Evolutionary conservation across 1,284 basidiomycete species (phyloP).

Genomic region (Malassezia psittaci): DNA sequence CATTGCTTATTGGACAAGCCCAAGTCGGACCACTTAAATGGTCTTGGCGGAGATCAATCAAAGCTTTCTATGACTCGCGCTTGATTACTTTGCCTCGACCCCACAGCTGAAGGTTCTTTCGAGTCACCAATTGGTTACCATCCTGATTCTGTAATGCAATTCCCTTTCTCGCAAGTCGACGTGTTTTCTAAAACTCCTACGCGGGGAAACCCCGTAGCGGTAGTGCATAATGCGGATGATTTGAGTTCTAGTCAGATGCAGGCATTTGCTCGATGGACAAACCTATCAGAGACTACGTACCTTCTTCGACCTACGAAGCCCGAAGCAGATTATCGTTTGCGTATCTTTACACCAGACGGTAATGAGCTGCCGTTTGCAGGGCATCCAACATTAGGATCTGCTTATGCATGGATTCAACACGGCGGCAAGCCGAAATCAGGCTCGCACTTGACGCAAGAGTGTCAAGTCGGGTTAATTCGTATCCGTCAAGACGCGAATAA

Average conservation of each 20-base stretch:
- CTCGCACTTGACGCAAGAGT: constrained; percentile 25
- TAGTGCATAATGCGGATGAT: constrained; percentile 17
- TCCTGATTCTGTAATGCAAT: neutral
- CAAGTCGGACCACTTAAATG: no score
- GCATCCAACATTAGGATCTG: constrained; percentile 36
- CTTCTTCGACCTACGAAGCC: constrained; percentile 19
- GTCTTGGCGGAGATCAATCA: no score
- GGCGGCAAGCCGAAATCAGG: constrained; percentile 4
- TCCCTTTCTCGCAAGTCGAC: constrained; percentile 27
- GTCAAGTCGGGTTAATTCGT: constrained; percentile 25
- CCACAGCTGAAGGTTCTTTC: no score
- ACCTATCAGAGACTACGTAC: constrained; percentile 39
- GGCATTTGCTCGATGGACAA: constrained; percentile 35
- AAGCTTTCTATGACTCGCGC: no score
- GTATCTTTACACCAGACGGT: constrained; percentile 30
- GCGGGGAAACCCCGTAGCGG: constrained; percentile 37
- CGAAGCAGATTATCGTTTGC: constrained; percentile 28
- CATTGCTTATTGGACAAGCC: no score
- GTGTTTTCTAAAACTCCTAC: constrained; percentile 27
- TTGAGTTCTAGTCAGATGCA: constrained; percentile 24
- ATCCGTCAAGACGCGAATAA: constrained; percentile 10
- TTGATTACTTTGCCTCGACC: no score
- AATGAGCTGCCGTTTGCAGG: constrained; percentile 36
- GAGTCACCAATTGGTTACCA: no score
- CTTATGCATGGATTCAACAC: constrained; percentile 21